Base-by-base conservation (phyloP, 768 basidiomycete species). In the Erythrobasidium yunnanense region DNA sequence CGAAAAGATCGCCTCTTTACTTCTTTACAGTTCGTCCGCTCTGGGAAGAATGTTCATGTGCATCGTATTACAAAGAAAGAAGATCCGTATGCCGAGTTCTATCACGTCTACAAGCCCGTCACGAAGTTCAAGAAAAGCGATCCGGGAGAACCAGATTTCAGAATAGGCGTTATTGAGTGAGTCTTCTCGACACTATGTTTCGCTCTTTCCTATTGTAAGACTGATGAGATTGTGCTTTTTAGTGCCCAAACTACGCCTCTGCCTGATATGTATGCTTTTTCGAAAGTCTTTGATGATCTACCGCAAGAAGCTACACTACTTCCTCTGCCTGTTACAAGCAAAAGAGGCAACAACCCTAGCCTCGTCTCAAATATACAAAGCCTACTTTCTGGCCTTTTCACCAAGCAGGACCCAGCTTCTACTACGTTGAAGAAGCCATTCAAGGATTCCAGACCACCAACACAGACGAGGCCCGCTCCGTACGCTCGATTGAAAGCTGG, bases 61-160 rank as follows among this genome's bases (percentile, higher is more conserved):
- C 20, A 2, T 57, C 65, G 6, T 54, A 52, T 45, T n/a, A 57
- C 65, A 7, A 62, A 67, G 32, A 55, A 65, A 18, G 54, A 74
- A 1, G 82, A 85, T 0, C 86, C 86, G 0, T 96, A 92, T 74
- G 79, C 82, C 55, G 81, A 89, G 2, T 96, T 95, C 77, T 97
- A 81, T 76, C 86, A 95, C 72, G 79, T 90, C 2, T 93, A 92
- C 78, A 95, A 93, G 73, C 93, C 93, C 1, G 84, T 83, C 5
- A 88, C 89, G 0, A 80, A 87, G 6, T 93, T 84, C 78, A 85
- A 83, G 74, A 89, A 85, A 77, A 86, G 83, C 0, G 77, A 81
- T 0, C 87, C 86, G 4, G 84, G 85, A 4, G 79, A 81, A 0
- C 90, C 92, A 1, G 90, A 95, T 75, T 97, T 90, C 76, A 81